Evolutionary conservation across 805 yeast species (phyloP).

Genomic region (Grigorovia yakushimaensis): DNA sequence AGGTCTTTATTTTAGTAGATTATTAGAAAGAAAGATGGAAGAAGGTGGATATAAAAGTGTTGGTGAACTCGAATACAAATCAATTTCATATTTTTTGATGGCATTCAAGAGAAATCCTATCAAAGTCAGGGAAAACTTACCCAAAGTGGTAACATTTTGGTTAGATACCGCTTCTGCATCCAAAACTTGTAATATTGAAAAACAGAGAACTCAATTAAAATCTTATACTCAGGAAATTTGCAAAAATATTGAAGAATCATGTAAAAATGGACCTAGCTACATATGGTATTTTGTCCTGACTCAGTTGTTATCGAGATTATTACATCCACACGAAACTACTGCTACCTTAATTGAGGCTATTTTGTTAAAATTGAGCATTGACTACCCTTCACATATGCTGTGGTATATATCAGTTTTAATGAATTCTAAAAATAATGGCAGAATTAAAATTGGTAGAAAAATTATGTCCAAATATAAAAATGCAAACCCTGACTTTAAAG

Average conservation of each 20-base stretch:
- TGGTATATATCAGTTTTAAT: constrained; percentile 61
- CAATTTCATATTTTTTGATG: constrained; percentile 22
- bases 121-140: constrained; percentile 73
- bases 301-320: constrained; percentile 71
- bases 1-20: constrained; percentile 70
- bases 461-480: constrained; percentile 29
- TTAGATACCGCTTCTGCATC: constrained; percentile 41
- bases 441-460: constrained; percentile 38
- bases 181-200: neutral
- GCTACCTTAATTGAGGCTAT: constrained; percentile 47
- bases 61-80: constrained; percentile 23
- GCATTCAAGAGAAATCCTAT: constrained; percentile 36
- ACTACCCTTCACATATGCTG: constrained; percentile 75
- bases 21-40: constrained; percentile 56
- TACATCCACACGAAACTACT: constrained; percentile 51
- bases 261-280: constrained; percentile 40
- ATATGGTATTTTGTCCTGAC: constrained; percentile 80
- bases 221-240: constrained; percentile 38
- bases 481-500: constrained; percentile 1
- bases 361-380: constrained; percentile 43
- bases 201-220: constrained; percentile 6
- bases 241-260: constrained; percentile 37
- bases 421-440: constrained; percentile 43
- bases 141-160: constrained; percentile 88
- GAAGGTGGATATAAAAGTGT: constrained; percentile 28